phyloP scores from a whole-genome alignment of 495 filamentous ascomycete species.

The Tuber indicum region DNA sequence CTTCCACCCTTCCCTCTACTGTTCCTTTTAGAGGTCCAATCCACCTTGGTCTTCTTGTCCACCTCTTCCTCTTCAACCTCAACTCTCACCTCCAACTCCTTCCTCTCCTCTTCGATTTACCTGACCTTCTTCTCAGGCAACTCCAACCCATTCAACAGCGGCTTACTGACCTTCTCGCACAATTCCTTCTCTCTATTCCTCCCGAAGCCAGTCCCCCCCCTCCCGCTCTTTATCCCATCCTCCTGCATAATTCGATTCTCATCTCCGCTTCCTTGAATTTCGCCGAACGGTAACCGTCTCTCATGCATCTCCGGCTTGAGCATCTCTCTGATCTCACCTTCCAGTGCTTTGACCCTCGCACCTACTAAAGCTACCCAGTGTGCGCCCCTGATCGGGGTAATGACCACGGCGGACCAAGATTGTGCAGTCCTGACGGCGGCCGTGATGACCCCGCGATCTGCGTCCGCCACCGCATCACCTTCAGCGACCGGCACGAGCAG shows the following conservation, averaged over 20 bases:
- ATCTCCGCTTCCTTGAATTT: conserved; percentile 80
- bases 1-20: conserved; percentile 41
- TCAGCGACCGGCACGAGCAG: conserved; percentile 88
- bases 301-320: conserved; percentile 87
- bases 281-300: conserved; percentile 67
- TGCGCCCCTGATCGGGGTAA: conserved; percentile 66
- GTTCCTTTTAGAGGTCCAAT: conserved; percentile 53
- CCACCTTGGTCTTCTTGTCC: conserved; percentile 76
- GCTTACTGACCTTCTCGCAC: conserved; percentile 56
- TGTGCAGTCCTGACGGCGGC: conserved; percentile 74
- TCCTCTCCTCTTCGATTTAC: conserved; percentile 88
- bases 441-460: conserved; percentile 92
- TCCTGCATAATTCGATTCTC: conserved; percentile 86
- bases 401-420: conserved; percentile 76
- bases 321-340: conserved; percentile 73
- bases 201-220: conserved; percentile 94
- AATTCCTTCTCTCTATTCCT: conserved; percentile 72
- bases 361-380: conserved; percentile 65
- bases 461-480: conserved; percentile 83
- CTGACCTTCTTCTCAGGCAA: conserved; percentile 57
- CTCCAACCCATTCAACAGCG: conserved; percentile 61
- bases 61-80: conserved; percentile 59
- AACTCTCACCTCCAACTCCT: conserved; percentile 68
- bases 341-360: conserved; percentile 57
- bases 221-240: conserved; percentile 77